Evolutionary conservation across 768 basidiomycete species (phyloP).

Genomic region (Boletus subcaerulescens): DNA sequence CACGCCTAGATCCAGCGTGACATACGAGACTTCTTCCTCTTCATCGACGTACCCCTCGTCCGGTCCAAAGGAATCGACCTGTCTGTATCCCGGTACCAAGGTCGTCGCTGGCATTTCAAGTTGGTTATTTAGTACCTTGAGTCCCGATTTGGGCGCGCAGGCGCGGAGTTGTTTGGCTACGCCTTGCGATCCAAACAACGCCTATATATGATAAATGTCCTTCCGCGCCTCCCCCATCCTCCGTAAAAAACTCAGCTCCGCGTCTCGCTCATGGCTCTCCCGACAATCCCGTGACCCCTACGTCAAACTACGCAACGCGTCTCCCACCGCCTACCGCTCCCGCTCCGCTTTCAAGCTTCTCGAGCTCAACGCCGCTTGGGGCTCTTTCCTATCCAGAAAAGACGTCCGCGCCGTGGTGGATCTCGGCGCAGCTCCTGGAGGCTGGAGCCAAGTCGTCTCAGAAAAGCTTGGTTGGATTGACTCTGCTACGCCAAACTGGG

Average conservation of each 20-base stretch:
- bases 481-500: neutral
- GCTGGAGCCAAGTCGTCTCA: slow-evolving; percentile 88
- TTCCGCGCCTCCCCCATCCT: slow-evolving; percentile 37
- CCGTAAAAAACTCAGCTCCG: slow-evolving; percentile 34
- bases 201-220: no score
- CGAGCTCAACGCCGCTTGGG: slow-evolving; percentile 63
- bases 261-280: slow-evolving; percentile 61
- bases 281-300: slow-evolving; percentile 72
- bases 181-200: slow-evolving; percentile 29
- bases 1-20: slow-evolving; percentile 69
- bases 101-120: slow-evolving; percentile 21
- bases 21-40: slow-evolving; percentile 55
- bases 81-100: slow-evolving; percentile 58
- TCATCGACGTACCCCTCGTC: slow-evolving; percentile 64
- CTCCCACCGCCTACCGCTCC: slow-evolving; percentile 60
- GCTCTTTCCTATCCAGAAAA: slow-evolving; percentile 46
- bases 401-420: slow-evolving; percentile 72
- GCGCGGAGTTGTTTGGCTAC: slow-evolving; percentile 20
- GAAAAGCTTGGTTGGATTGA: slow-evolving; percentile 54
- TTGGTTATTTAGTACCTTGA: neutral
- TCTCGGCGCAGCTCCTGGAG: slow-evolving; percentile 89
- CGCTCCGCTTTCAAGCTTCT: slow-evolving; percentile 92
- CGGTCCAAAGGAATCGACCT: slow-evolving; percentile 65
- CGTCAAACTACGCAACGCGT: slow-evolving; percentile 52
- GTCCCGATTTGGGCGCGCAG: slow-evolving; percentile 2